phyloP scores from a whole-genome alignment of 2,329 filamentous ascomycete genomes.

The Cladosporium sp. region DNA sequence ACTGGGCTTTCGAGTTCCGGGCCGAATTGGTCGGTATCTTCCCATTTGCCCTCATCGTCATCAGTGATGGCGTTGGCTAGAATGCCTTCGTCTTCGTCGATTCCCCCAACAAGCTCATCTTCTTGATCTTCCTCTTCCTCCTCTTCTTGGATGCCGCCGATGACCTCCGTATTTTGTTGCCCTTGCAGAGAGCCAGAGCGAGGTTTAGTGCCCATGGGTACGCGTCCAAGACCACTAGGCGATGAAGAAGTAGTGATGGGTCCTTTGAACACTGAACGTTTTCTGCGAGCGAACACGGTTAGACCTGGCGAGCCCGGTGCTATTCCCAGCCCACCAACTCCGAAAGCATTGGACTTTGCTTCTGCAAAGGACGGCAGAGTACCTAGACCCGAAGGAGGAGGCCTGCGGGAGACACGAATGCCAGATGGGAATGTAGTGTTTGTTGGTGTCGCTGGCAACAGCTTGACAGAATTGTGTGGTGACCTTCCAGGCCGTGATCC shows the following conservation, averaged over 20 bases:
- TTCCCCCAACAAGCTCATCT: constrained; percentile 13
- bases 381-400: constrained; percentile 37
- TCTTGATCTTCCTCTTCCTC: constrained; percentile 35
- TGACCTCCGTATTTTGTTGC: constrained; percentile 71
- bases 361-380: constrained; percentile 34
- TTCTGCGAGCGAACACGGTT: constrained; percentile 74
- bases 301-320: constrained; percentile 56
- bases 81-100: constrained; percentile 18
- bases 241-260: constrained; percentile 57
- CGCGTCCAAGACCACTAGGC: constrained; percentile 29
- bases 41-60: constrained; percentile 30
- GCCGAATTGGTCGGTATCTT: constrained; percentile 35
- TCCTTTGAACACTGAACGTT: constrained; percentile 80
- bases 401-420: constrained; percentile 63
- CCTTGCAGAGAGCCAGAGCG: constrained; percentile 63
- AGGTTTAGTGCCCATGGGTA: constrained; percentile 23
- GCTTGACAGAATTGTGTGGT: constrained; percentile 88
- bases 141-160: constrained; percentile 50
- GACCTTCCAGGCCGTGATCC: constrained; percentile 66
- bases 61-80: constrained; percentile 16
- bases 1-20: constrained; percentile 26
- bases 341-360: constrained; percentile 27
- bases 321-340: constrained; percentile 26
- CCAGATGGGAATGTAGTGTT: constrained; percentile 75
- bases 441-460: constrained; percentile 88